These are phyloP conservation scores for Pseudogymnoascus sp. DNA, from an alignment of 2,329 filamentous ascomycete genomes.

Conservation along the genomic window DNA sequence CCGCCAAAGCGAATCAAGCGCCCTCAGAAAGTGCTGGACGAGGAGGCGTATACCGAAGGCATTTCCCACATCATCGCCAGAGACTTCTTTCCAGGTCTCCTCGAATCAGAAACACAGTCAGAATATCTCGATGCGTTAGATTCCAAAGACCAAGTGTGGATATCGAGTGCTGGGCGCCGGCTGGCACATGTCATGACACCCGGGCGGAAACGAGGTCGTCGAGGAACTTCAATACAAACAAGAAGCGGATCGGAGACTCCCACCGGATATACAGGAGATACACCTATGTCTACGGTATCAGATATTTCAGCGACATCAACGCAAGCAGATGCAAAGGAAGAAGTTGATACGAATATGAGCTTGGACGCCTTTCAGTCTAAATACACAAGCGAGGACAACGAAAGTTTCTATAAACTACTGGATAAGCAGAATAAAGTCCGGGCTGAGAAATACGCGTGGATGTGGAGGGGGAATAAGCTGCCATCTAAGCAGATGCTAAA, in stretches of 20 bases:
- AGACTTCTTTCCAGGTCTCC: conserved; percentile 89
- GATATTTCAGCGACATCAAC: conserved; percentile 31
- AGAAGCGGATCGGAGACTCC: conserved; percentile 46
- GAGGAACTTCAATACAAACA: conserved; percentile 29
- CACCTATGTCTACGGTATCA: conserved; percentile 53
- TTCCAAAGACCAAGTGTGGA: conserved; percentile 78
- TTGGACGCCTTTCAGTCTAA: conserved; percentile 80
- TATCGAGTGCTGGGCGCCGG: conserved; percentile 65
- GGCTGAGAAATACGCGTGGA: conserved; percentile 78
- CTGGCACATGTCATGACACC: conserved; percentile 77
- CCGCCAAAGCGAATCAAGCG: conserved; percentile 91
- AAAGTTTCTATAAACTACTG: conserved; percentile 86
- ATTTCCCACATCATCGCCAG: conserved; percentile 90
- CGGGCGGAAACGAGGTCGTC: conserved; percentile 38
- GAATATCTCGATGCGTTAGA: conserved; percentile 90
- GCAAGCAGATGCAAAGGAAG: conserved; percentile 33
- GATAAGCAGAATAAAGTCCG: conserved; percentile 83
- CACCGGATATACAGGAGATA: conserved; percentile 60
- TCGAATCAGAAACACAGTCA: conserved; percentile 77
- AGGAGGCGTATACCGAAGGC: conserved; percentile 85
- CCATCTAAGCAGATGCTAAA: conserved; percentile 68
- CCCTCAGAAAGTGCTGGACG: conserved; percentile 78
- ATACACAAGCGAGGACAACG: conserved; percentile 96
- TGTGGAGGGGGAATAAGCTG: conserved; percentile 82
- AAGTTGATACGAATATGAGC: conserved; percentile 67